These are phyloP conservation scores for Handroanthus guayacan DNA, from an alignment of 257 asterid genomes.

Conservation along the genomic window DNA sequence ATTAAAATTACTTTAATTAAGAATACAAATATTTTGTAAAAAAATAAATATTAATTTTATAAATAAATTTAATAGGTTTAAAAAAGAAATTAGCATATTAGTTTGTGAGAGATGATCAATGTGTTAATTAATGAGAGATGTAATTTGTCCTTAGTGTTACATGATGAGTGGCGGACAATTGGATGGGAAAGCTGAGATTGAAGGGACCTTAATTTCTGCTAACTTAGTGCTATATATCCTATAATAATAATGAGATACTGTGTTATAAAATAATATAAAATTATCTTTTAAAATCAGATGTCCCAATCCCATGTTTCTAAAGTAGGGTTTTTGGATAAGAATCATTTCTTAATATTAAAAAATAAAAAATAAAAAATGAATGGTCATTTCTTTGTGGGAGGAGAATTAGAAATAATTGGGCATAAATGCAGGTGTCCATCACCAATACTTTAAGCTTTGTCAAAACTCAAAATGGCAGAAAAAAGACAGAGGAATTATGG, in stretches of 20 bases:
- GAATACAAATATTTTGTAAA: no score
- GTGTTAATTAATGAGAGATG: neutral
- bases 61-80: no score
- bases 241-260: neutral
- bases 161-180: slow-evolving; percentile 19
- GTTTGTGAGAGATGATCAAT: no score
- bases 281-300: slow-evolving; percentile 1
- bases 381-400: slow-evolving; percentile 1
- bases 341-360: neutral
- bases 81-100: no score
- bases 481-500: slow-evolving; percentile 1
- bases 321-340: slow-evolving; percentile 16
- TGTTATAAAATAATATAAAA: neutral
- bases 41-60: no score
- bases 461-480: slow-evolving; percentile 13
- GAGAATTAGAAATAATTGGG: slow-evolving; percentile 12
- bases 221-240: slow-evolving; percentile 7
- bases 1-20: no score
- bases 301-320: slow-evolving; percentile 19
- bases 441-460: slow-evolving; percentile 4
- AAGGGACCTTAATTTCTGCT: slow-evolving; percentile 13
- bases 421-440: slow-evolving; percentile 23
- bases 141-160: neutral
- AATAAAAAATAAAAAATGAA: no score
- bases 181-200: neutral